Evolutionary conservation across 176 grass and related monocot genomes (phyloP).

Genomic region (Rhipidocladum racemiflorum): DNA sequence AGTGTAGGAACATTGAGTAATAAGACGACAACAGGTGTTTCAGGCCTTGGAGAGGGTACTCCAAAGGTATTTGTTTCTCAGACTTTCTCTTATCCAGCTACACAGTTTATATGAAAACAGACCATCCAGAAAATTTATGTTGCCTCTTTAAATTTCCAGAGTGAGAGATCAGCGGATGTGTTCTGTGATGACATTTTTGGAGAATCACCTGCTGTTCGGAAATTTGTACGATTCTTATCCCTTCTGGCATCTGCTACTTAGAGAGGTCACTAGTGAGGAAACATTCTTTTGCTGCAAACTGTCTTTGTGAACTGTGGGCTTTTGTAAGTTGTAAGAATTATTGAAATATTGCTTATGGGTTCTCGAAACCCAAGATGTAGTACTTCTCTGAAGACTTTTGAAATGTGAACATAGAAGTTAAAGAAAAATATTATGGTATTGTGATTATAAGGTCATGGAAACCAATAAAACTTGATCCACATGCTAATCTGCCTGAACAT

Average conservation of each 20-base stretch:
- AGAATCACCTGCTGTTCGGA: slow-evolving; percentile 83
- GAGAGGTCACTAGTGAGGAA: background rate
- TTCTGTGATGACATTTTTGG: slow-evolving; percentile 98
- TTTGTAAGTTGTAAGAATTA: background rate
- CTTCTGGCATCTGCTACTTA: background rate
- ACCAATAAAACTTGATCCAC: background rate
- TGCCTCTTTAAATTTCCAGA: slow-evolving; percentile 48
- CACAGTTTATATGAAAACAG: slow-evolving; percentile 20
- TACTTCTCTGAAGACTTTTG: background rate
- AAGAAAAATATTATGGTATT: background rate
- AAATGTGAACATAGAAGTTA: background rate
- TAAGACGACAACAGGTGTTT: slow-evolving; percentile 34
- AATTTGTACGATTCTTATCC: slow-evolving; percentile 50
- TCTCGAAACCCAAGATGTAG: background rate
- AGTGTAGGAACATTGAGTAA: slow-evolving; percentile 18
- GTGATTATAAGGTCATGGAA: background rate
- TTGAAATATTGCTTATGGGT: background rate
- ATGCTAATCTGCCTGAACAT: background rate
- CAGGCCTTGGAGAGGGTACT: slow-evolving; percentile 82
- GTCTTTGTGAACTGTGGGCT: background rate
- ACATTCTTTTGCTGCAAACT: background rate
- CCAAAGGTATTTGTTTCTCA: slow-evolving; percentile 75
- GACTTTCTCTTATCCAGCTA: slow-evolving; percentile 16
- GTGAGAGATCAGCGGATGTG: slow-evolving; percentile 86
- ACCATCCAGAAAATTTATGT: slow-evolving; percentile 32